Base-by-base conservation (phyloP, 2,329 filamentous ascomycete species). In the Fusarium longipes region DNA sequence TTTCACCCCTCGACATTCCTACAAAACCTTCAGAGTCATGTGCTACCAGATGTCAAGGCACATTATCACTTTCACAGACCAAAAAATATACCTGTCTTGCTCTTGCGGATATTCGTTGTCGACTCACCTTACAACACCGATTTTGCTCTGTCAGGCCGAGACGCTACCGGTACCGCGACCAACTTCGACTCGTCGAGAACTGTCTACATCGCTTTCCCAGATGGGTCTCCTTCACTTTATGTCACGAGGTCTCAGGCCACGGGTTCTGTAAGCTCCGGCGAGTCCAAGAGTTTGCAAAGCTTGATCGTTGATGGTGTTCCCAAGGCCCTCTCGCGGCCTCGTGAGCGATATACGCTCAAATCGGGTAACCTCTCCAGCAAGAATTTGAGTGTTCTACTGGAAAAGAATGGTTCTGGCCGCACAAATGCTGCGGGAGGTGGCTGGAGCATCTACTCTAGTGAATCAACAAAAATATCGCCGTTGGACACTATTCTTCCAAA, bases 1-100 rank as follows among this genome's bases (percentile, higher is more conserved):
- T 92, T 96, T 72, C 92, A 96, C 73, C 91, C 92, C 1, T 88
- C 91, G 6, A 92, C 90, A 0, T 97, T 97, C 76, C 82, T 96
- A 35, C 87, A 87, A 67, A 91, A 90, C 68, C 86, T 97, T 3
- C 91, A 94, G 69, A 82, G 83, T 38, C 89, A 94, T 73, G 85
- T 93, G 18, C 83, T 92, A 2, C 91, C 93, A 2, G 86, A 96
- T 59, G 87, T 94, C 70, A 96, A 96, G 77, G 91, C 91, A 7
- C 92, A 96, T 77, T 96, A 93, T 77, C 90, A 92, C 70, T 87
- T 96, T 62, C 89, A 91, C 68, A 87, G 90, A n/a, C 90, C 91
- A 52, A 83, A 86, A 52, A 82, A 84, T 2, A 82, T 91, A n/a
- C 87, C 91, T 0, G 81, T 96, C 6, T 84, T 92, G 1, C 82